A percentile compares a stretch with the other conserved stretches of the same genome.
Conservation (phyloP, 768 basidiomycete genomes). For the Lactifluus pinguis region DNA sequence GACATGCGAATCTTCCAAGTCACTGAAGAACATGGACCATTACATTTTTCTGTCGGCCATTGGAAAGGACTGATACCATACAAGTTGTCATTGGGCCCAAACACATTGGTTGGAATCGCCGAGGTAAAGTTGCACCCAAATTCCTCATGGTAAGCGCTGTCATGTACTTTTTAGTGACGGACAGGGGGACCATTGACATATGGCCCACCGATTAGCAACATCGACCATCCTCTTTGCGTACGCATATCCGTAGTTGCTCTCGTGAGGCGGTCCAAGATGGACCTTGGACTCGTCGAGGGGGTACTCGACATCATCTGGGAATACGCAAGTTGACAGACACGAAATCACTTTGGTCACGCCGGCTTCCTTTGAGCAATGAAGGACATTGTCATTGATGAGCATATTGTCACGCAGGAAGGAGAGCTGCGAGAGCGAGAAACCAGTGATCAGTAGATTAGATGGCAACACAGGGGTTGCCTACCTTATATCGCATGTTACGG, state of each 20-base stretch:
- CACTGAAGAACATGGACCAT: slow-evolving; percentile 34
- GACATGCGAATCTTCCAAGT: slow-evolving; percentile 86
- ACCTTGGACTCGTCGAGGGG: slow-evolving; percentile 91
- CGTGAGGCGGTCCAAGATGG: slow-evolving; percentile 85
- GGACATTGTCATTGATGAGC: slow-evolving; percentile 91
- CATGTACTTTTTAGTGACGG: background rate
- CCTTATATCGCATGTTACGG: slow-evolving; percentile 93
- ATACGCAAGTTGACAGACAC: slow-evolving; percentile 94
- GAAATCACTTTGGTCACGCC: slow-evolving; percentile 77
- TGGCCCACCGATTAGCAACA: slow-evolving; percentile 79
- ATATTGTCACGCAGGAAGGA: slow-evolving; percentile 93
- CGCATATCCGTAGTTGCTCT: slow-evolving; percentile 94
- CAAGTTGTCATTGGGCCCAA: slow-evolving; percentile 94
- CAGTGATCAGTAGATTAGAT: background rate
- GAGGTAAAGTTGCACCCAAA: slow-evolving; percentile 93
- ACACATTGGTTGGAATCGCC: slow-evolving; percentile 96
- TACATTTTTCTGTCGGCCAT: background rate
- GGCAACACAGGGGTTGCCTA: slow-evolving; percentile 22
- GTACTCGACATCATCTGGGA: slow-evolving; percentile 91
- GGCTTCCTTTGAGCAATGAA: slow-evolving; percentile 62
- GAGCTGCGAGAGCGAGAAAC: slow-evolving; percentile 35
- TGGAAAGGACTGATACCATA: slow-evolving; percentile 25
- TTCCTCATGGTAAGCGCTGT: slow-evolving; percentile 90
- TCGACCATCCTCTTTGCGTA: slow-evolving; percentile 95
- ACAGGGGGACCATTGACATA: background rate